These are phyloP conservation scores for Biscutella laevigata DNA, from an alignment of 441 rosid genomes.

Conservation along the genomic window DNA sequence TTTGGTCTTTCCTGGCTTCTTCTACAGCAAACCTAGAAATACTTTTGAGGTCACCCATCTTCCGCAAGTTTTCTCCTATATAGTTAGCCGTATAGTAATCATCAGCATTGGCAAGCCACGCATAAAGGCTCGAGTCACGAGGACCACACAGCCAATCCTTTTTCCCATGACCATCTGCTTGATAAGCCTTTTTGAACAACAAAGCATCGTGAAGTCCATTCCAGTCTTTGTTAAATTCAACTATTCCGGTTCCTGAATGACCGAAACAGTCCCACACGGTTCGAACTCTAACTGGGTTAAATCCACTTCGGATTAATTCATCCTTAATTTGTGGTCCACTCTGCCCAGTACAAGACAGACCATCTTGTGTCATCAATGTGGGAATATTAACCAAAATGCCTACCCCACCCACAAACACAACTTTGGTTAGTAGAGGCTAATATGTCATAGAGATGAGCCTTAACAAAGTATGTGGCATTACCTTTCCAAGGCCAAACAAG, in stretches of 20 bases:
- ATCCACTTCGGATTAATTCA: constrained; percentile 60
- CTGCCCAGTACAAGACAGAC: constrained; percentile 54
- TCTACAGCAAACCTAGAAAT: constrained; percentile 67
- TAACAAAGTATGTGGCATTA: not conserved
- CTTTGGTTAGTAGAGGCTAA: constrained; percentile 14
- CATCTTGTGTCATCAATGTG: constrained; percentile 48
- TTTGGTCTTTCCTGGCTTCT: constrained; percentile 71
- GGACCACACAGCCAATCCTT: constrained; percentile 48
- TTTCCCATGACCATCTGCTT: constrained; percentile 68
- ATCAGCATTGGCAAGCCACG: constrained; percentile 92
- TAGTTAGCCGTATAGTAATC: constrained; percentile 58
- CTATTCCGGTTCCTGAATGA: constrained; percentile 75
- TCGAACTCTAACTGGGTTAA: constrained; percentile 69
- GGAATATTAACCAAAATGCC: constrained; percentile 76
- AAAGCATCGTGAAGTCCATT: constrained; percentile 82
- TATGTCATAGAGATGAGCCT: not conserved
- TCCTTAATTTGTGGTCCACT: constrained; percentile 85
- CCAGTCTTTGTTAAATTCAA: constrained; percentile 85
- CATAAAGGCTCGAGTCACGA: constrained; percentile 44
- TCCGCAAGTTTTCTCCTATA: constrained; percentile 69
- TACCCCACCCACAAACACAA: constrained; percentile 42
- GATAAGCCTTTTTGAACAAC: constrained; percentile 75
- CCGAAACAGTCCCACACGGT: constrained; percentile 80
- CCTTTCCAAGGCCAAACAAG: constrained; percentile 98
- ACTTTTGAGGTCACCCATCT: constrained; percentile 71